phyloP scores from a whole-genome alignment of 2,329 filamentous ascomycete genomes.

The Aspergillus costaricaensis region DNA sequence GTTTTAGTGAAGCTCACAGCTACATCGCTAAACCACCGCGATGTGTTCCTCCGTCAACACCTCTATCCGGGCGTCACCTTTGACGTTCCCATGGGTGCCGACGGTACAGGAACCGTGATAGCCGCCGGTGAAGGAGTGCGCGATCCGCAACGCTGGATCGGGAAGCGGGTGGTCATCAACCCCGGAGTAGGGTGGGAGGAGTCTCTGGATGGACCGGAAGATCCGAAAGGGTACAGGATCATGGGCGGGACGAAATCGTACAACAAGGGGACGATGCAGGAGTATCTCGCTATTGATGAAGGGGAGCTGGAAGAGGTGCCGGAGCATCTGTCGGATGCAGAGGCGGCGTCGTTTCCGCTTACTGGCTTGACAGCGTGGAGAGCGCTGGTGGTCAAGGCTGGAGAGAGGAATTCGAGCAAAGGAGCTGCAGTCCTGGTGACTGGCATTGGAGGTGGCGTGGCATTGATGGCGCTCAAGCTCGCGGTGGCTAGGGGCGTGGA shows the following conservation, averaged over 20 bases:
- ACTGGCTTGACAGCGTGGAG: slow-evolving; percentile 88
- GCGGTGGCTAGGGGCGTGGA: slow-evolving; percentile 71
- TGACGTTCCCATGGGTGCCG: slow-evolving; percentile 73
- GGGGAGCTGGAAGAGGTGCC: slow-evolving; percentile 76
- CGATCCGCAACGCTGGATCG: slow-evolving; percentile 57
- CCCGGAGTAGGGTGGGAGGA: slow-evolving; percentile 77
- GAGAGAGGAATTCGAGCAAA: slow-evolving; percentile 51
- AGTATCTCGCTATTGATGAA: slow-evolving; percentile 69
- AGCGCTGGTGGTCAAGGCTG: slow-evolving; percentile 77
- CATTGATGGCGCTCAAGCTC: slow-evolving; percentile 78
- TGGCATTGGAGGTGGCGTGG: slow-evolving; percentile 90
- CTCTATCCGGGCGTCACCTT: slow-evolving; percentile 87
- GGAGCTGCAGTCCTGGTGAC: slow-evolving; percentile 81
- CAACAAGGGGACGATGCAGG: slow-evolving; percentile 70
- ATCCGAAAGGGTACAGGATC: slow-evolving; percentile 44
- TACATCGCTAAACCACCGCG: slow-evolving; percentile 88
- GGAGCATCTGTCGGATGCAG: slow-evolving; percentile 66
- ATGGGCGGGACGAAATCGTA: slow-evolving; percentile 62
- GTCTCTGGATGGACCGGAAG: slow-evolving; percentile 72
- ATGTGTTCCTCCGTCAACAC: slow-evolving; percentile 90
- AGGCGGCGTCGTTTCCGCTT: slow-evolving; percentile 82
- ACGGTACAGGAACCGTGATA: slow-evolving; percentile 76
- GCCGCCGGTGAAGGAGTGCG: slow-evolving; percentile 58
- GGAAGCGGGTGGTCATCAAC: slow-evolving; percentile 74
- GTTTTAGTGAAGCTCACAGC: slow-evolving; percentile 75